These are phyloP conservation scores for Rhodotorula glutinis DNA, from an alignment of 1,284 basidiomycete species.

Conservation along the genomic window DNA sequence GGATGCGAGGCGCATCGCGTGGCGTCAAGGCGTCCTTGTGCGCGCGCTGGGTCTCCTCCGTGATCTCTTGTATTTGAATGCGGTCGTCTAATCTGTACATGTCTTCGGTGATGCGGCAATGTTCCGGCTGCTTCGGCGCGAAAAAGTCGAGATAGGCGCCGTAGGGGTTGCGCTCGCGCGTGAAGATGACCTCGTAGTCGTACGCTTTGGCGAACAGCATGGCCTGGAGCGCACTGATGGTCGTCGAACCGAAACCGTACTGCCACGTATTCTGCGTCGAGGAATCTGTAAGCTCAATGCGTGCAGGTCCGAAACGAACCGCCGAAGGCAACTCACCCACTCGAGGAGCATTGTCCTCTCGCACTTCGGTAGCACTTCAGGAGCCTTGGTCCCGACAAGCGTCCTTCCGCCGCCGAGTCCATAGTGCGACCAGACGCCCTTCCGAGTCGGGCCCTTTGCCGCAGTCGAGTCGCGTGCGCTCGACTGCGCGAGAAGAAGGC, in stretches of 20 bases:
- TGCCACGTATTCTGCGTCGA: slow-evolving; percentile 1
- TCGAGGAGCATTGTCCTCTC: slow-evolving; percentile 21
- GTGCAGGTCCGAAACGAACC: neutral
- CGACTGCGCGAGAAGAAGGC: neutral
- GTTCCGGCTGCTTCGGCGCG: neutral
- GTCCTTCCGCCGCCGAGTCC: neutral
- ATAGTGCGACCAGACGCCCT: neutral
- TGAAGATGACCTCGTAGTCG: slow-evolving; percentile 17
- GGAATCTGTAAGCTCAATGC: neutral
- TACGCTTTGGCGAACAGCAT: slow-evolving; percentile 16
- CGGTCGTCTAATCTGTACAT: neutral
- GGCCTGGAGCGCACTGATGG: slow-evolving; percentile 4
- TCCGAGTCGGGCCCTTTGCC: neutral
- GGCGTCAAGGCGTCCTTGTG: too few species aligned
- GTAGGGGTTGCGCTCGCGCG: slow-evolving; percentile 9
- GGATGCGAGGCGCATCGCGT: too few species aligned
- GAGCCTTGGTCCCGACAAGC: slow-evolving; percentile 1
- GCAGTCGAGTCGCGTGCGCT: neutral
- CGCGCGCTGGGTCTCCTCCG: too few species aligned
- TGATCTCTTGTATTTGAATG: neutral
- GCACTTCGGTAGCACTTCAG: slow-evolving; percentile 1
- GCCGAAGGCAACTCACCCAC: slow-evolving; percentile 11
- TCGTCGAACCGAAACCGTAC: slow-evolving; percentile 18
- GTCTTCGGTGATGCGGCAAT: slow-evolving; percentile 8
- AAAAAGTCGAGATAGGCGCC: slow-evolving; percentile 20